phyloP scores from a whole-genome alignment of 169 alveolate species.

The Plasmodium gallinaceum region DNA sequence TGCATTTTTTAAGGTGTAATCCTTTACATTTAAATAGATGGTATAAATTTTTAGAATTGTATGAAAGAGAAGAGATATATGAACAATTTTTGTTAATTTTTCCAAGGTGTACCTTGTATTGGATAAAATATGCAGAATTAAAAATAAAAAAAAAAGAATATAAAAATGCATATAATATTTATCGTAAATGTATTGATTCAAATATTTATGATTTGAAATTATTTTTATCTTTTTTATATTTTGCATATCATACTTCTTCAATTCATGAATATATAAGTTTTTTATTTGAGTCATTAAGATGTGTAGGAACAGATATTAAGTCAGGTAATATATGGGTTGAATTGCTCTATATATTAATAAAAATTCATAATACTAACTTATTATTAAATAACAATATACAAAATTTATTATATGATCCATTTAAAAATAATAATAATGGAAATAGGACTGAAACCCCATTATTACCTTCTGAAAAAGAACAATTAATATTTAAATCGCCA shows the following conservation, averaged over 20 bases:
- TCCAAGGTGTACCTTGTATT: conserved; percentile 62
- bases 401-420: conserved; percentile 82
- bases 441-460: conserved; percentile 25
- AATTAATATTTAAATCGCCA: conserved; percentile 71
- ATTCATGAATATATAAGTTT: conserved; percentile 85
- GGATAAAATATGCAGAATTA: conserved; percentile 74
- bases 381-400: conserved; percentile 72
- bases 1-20: conserved; percentile 36
- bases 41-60: conserved; percentile 40
- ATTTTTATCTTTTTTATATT: conserved; percentile 76
- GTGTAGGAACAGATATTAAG: conserved; percentile 84
- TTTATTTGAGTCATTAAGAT: conserved; percentile 72
- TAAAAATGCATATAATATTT: conserved; percentile 55
- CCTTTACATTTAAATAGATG: conserved; percentile 64
- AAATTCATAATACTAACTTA: conserved; percentile 83
- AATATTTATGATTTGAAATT: conserved; percentile 70
- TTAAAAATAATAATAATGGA: conserved; percentile 59
- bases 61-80: conserved; percentile 58
- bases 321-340: conserved; percentile 86
- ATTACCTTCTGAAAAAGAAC: conserved; percentile 82
- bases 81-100: conserved; percentile 57
- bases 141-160: conserved; percentile 72
- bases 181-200: conserved; percentile 68
- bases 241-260: conserved; percentile 85
- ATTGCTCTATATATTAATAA: conserved; percentile 77